Conservation (phyloP, 164 flowering plant genomes). For the Tetracentron sinense region DNA sequence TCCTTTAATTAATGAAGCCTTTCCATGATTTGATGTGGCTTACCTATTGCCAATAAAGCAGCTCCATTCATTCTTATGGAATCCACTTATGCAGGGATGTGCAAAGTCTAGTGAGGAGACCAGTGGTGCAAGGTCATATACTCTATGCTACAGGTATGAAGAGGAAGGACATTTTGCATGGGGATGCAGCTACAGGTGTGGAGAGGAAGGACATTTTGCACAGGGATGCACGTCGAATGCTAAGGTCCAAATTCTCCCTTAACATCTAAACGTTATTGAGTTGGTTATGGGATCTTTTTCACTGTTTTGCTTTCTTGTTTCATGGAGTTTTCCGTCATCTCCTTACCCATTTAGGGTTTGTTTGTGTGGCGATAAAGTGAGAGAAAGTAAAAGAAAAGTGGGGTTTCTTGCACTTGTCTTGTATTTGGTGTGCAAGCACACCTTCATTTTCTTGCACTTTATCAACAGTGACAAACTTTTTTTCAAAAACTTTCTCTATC, state of each 20-base stretch:
- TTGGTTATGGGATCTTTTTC: not conserved
- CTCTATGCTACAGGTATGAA: conserved; percentile 69
- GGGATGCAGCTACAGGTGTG: conserved; percentile 74
- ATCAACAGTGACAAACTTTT: too few relatives aligned
- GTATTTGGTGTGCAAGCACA: too few relatives aligned
- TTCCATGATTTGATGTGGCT: too few relatives aligned
- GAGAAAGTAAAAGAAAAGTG: too few relatives aligned
- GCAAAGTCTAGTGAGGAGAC: conserved; percentile 39
- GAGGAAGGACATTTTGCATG: conserved; percentile 80
- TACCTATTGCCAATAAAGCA: not conserved
- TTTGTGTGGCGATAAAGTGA: too few relatives aligned
- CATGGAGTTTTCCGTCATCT: not conserved
- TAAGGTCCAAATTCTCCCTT: conserved; percentile 34
- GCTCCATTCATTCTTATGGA: conserved; percentile 1
- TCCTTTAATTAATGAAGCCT: not conserved
- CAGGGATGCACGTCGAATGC: conserved; percentile 54
- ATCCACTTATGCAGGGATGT: conserved; percentile 46
- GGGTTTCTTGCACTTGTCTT: too few relatives aligned
- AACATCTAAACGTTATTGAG: not conserved
- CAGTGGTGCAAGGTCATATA: conserved; percentile 26
- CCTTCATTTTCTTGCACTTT: too few relatives aligned
- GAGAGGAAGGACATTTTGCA: conserved; percentile 77
- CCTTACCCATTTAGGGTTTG: not conserved
- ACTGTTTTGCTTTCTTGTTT: not conserved
- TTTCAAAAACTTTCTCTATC: too few relatives aligned